Evolutionary conservation across 495 filamentous ascomycete genomes (phyloP).

Genomic region (Trichoderma orchidacearum): DNA sequence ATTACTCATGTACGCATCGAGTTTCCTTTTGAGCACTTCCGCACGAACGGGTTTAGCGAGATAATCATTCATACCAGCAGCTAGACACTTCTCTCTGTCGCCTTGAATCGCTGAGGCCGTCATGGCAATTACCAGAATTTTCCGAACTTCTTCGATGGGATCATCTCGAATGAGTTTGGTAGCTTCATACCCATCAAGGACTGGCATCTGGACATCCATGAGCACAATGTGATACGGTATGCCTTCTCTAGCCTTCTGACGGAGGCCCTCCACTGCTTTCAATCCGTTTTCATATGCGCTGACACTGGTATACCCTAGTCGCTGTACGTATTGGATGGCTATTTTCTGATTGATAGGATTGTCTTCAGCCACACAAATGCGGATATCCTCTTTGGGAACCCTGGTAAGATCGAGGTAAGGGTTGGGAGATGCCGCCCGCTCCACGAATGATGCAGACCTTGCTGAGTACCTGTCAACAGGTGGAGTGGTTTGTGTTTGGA

Average conservation of each 20-base stretch:
- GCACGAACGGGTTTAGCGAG: conserved; percentile 80
- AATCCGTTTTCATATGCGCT: conserved; percentile 78
- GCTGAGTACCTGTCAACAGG: background rate
- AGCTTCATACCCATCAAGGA: conserved; percentile 86
- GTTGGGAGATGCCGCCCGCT: conserved; percentile 19
- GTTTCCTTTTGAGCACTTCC: conserved; percentile 57
- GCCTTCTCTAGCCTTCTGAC: conserved; percentile 51
- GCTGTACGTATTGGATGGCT: conserved; percentile 75
- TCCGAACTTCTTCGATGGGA: conserved; percentile 54
- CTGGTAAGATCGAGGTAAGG: conserved; percentile 45
- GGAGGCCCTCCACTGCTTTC: conserved; percentile 74
- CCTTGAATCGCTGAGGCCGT: conserved; percentile 85
- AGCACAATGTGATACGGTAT: conserved; percentile 68
- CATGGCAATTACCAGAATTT: conserved; percentile 83
- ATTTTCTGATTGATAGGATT: conserved; percentile 89
- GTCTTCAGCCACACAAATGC: conserved; percentile 83
- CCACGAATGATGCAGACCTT: background rate
- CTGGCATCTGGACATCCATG: conserved; percentile 95
- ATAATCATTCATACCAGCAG: conserved; percentile 92
- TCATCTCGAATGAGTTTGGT: conserved; percentile 69
- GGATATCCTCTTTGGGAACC: conserved; percentile 62
- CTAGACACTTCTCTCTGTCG: conserved; percentile 81
- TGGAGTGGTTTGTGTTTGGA: conserved; percentile 18
- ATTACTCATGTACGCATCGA: conserved; percentile 45
- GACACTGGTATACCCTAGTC: conserved; percentile 62